Percentiles rank a stretch among this genome's conserved stretches.
These are phyloP conservation scores for Stachybotrys chlorohalonatus DNA, from an alignment of 2,329 filamentous ascomycete genomes.

Conservation along the genomic window DNA sequence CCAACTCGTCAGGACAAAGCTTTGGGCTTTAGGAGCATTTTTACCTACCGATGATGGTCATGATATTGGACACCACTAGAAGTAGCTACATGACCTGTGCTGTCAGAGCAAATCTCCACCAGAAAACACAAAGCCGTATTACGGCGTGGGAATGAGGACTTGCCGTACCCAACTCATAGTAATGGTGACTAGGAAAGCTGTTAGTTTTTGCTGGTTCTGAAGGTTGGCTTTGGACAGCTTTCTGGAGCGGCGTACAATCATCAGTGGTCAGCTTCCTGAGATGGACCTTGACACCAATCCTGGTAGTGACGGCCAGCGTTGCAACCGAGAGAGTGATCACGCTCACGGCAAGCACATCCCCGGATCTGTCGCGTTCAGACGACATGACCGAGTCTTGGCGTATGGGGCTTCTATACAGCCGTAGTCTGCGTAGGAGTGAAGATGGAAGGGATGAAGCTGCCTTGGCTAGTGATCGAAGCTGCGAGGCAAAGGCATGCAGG, in stretches of 20 bases:
- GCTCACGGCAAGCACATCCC: background rate
- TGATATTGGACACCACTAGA: background rate
- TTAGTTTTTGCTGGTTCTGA: background rate
- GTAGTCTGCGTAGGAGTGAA: background rate
- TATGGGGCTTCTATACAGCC: background rate
- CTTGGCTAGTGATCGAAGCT: no score
- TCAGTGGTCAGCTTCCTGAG: background rate
- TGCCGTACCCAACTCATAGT: background rate
- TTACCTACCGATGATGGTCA: background rate
- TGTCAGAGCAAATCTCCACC: background rate
- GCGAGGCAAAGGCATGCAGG: no score
- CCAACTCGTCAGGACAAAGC: background rate
- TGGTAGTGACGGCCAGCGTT: background rate
- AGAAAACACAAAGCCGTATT: background rate
- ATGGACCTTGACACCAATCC: background rate
- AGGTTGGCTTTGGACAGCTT: no score
- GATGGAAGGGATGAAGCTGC: background rate
- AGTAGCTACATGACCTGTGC: background rate
- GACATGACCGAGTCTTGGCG: background rate
- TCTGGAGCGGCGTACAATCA: background rate
- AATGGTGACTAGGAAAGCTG: background rate
- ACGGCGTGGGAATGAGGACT: background rate
- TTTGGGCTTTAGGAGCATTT: background rate
- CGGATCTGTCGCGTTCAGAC: background rate
- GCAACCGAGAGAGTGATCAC: background rate